Percentiles rank a stretch among this genome's conserved stretches.
Conservation (phyloP, 2,329 filamentous ascomycete species). For the Bipolaris sorokiniana region DNA sequence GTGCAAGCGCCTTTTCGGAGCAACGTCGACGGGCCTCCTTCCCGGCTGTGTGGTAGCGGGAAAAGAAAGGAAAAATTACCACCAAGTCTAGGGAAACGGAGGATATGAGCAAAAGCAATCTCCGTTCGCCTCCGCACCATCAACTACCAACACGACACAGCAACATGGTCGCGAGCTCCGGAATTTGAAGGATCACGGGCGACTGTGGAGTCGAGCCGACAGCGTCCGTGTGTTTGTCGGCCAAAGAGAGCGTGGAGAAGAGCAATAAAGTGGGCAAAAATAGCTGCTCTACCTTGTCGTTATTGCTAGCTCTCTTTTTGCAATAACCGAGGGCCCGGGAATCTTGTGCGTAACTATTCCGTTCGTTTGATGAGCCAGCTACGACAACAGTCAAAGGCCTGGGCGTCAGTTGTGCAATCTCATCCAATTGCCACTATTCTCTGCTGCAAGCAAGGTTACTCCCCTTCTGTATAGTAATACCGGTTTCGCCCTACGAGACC, state of each 20-base stretch:
- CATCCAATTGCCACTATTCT: not conserved
- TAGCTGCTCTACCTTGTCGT: not conserved
- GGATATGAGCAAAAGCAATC: conserved; percentile 12
- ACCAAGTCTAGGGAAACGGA: conserved; percentile 4
- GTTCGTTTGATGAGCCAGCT: not conserved
- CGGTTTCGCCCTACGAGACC: conserved; percentile 19
- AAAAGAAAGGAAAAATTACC: conserved; percentile 2
- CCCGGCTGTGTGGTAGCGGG: conserved; percentile 33
- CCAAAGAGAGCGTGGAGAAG: not conserved
- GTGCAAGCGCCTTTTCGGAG: conserved; percentile 19
- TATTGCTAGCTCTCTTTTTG: not conserved
- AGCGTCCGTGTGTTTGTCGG: not conserved
- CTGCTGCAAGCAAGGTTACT: not conserved
- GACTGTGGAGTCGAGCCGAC: not conserved
- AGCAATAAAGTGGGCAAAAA: not conserved
- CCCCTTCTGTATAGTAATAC: conserved; percentile 17
- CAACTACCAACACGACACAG: not conserved
- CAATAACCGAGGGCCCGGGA: not conserved
- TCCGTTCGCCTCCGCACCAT: conserved; percentile 8
- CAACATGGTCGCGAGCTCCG: conserved; percentile 10
- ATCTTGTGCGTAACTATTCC: too few species aligned
- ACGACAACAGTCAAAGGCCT: conserved; percentile 1
- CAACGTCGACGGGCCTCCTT: conserved; percentile 31
- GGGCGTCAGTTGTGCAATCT: conserved; percentile 11
- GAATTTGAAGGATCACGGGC: conserved; percentile 8